These are phyloP conservation scores for Orbilia blumenaviensis DNA, from an alignment of 2,329 filamentous ascomycete genomes.

Conservation along the genomic window DNA sequence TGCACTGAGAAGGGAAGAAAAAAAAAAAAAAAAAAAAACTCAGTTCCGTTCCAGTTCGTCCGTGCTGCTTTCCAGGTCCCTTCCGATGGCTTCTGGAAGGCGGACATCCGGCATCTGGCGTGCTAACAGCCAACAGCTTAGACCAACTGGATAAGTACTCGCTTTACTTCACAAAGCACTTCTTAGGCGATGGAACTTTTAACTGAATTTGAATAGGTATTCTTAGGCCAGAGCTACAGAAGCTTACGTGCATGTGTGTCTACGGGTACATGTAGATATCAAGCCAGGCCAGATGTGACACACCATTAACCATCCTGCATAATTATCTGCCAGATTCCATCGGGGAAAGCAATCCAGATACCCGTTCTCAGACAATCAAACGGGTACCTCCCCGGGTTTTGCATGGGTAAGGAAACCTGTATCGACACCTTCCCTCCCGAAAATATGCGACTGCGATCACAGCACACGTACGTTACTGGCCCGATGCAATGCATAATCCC, in stretches of 20 bases:
- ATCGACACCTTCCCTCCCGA: slow-evolving; percentile 19
- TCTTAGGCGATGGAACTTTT: too few species aligned
- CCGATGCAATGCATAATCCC: background rate
- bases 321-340: background rate
- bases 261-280: background rate
- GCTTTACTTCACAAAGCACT: background rate
- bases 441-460: slow-evolving; percentile 22
- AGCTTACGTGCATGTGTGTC: background rate
- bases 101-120: background rate
- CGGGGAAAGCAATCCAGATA: background rate
- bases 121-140: background rate
- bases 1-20: too few species aligned
- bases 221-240: too few species aligned
- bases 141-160: too few species aligned
- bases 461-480: too few species aligned
- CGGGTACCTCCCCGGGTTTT: background rate
- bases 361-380: background rate
- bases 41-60: background rate
- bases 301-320: background rate
- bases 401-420: background rate
- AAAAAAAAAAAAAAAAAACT: background rate
- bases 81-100: slow-evolving; percentile 43
- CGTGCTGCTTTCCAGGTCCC: slow-evolving; percentile 38
- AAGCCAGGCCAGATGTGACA: background rate
- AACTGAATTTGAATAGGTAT: too few species aligned